phyloP scores from a whole-genome alignment of 1,284 basidiomycete species.

The Peniophora sp. region DNA sequence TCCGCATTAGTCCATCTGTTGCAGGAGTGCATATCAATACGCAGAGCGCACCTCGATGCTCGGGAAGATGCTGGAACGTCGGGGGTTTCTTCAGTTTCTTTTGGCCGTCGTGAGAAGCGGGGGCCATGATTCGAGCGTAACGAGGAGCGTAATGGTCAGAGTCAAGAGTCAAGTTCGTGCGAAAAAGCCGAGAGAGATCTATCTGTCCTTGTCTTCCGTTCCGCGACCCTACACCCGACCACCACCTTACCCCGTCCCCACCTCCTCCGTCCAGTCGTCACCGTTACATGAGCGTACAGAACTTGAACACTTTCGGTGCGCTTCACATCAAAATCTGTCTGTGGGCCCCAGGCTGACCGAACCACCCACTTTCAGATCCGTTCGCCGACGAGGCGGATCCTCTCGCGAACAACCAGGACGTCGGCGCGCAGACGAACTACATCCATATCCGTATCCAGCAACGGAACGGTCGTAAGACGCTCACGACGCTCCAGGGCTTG shows the following conservation, averaged over 20 bases:
- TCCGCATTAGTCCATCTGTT: conserved; percentile 4
- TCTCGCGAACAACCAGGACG: conserved; percentile 65
- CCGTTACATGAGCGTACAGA: conserved; percentile 77
- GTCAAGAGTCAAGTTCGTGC: not conserved
- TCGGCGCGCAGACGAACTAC: conserved; percentile 80
- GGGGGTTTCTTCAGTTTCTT: conserved; percentile 52
- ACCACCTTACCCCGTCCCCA: conserved; percentile 6
- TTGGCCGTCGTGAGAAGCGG: not conserved
- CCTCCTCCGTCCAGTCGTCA: conserved; percentile 40
- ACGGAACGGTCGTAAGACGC: conserved; percentile 97
- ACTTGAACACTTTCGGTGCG: conserved; percentile 74
- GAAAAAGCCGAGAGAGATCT: conserved; percentile 12
- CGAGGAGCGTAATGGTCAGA: conserved; percentile 1
- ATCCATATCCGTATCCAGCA: conserved; percentile 98
- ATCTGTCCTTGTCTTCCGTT: conserved; percentile 19
- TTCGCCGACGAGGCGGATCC: conserved; percentile 88
- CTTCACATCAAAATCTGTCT: conserved; percentile 8
- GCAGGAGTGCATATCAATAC: not conserved
- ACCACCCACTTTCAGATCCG: conserved; percentile 62
- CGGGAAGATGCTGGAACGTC: conserved; percentile 60
- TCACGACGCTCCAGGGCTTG: conserved; percentile 96
- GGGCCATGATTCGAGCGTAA: not conserved
- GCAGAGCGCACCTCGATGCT: conserved; percentile 43
- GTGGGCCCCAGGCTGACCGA: conserved; percentile 14
- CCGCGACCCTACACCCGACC: conserved; percentile 18